Evolutionary conservation across 1,284 basidiomycete genomes (phyloP).

Genomic region (Ustilago tritici): DNA sequence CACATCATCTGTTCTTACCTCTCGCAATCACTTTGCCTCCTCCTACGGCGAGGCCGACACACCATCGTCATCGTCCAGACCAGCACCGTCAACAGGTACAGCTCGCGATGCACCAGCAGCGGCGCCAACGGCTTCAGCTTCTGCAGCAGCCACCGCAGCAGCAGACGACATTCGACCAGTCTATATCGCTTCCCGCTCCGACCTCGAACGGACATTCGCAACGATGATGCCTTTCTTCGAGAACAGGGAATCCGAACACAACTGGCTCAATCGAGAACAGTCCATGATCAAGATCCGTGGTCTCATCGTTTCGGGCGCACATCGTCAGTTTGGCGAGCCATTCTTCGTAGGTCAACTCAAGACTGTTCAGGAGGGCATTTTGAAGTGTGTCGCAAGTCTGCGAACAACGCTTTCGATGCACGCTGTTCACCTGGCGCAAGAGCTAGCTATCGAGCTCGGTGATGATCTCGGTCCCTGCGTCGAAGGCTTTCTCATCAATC

Average conservation of each 20-base stretch:
- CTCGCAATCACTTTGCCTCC: conserved; percentile 5
- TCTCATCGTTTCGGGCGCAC: conserved; percentile 87
- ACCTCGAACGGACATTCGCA: conserved; percentile 86
- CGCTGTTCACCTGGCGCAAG: conserved; percentile 82
- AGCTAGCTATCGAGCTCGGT: conserved; percentile 74
- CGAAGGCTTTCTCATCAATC: conserved; percentile 76
- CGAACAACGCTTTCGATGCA: conserved; percentile 89
- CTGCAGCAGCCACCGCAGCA: conserved; percentile 29
- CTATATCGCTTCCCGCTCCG: conserved; percentile 84
- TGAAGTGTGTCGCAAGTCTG: conserved; percentile 89
- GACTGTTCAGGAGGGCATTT: conserved; percentile 81
- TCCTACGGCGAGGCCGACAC: conserved; percentile 14
- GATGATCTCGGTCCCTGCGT: conserved; percentile 76
- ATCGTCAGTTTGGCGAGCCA: conserved; percentile 77
- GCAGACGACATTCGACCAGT: conserved; percentile 60
- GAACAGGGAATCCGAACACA: conserved; percentile 96
- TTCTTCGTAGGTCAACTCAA: conserved; percentile 82
- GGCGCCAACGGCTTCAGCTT: conserved; percentile 19
- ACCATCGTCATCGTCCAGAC: conserved; percentile 11
- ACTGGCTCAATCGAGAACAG: conserved; percentile 88
- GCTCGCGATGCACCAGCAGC: background rate
- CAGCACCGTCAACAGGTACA: background rate
- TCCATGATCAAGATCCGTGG: conserved; percentile 85
- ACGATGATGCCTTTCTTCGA: conserved; percentile 84
- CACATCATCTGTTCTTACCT: conserved; percentile 13